Conservation (phyloP, 371 early-diverging fungal genomes). For the Umbelopsis sp. region DNA sequence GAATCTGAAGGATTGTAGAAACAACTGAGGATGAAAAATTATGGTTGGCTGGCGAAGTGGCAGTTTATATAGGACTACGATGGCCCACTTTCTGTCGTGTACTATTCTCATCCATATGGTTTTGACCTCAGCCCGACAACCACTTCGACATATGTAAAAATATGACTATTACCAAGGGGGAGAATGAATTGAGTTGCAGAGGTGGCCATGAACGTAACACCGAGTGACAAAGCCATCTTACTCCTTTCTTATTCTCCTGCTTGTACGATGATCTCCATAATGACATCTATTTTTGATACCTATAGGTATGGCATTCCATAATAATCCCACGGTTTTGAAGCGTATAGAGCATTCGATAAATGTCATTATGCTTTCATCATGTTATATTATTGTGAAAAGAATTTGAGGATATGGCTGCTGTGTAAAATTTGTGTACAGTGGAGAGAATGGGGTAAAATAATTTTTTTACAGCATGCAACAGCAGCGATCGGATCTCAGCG, state of each 20-base stretch:
- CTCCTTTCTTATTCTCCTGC: conserved; percentile 10
- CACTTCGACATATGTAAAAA: conserved; percentile 4
- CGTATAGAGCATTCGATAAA: too few species aligned
- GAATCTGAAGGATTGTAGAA: not conserved
- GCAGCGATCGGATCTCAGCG: not conserved
- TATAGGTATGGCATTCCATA: not conserved
- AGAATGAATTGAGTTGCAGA: not conserved
- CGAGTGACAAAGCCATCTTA: conserved; percentile 3
- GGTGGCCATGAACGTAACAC: conserved; percentile 13
- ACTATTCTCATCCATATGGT: not conserved
- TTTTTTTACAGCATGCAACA: not conserved
- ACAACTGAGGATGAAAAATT: not conserved
- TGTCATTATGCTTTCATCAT: too few species aligned
- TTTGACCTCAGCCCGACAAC: not conserved
- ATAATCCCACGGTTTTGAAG: not conserved
- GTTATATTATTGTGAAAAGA: too few species aligned
- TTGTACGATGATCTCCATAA: conserved; percentile 3
- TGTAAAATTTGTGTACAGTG: too few species aligned
- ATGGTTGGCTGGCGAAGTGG: not conserved
- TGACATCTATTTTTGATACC: not conserved
- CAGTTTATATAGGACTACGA: not conserved
- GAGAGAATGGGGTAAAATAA: too few species aligned
- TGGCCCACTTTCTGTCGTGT: not conserved
- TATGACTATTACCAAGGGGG: not conserved
- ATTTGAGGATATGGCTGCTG: too few species aligned